These are phyloP conservation scores for Zymoseptoria brevis DNA, from an alignment of 2,329 filamentous ascomycete species.

Conservation along the genomic window DNA sequence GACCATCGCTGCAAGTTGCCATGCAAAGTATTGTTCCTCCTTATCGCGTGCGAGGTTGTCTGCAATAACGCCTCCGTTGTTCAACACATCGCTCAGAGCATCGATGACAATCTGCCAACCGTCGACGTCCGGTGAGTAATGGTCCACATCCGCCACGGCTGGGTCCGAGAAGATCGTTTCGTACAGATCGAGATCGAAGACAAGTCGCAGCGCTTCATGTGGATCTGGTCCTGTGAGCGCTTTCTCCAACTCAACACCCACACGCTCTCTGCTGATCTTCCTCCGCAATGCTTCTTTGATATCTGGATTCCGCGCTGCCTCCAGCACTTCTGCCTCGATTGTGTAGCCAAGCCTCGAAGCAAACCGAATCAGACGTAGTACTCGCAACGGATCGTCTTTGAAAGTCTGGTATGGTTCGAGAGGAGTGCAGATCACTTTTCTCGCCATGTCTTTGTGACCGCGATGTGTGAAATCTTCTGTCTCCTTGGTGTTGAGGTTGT, in stretches of 20 bases:
- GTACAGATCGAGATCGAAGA: slow-evolving; percentile 62
- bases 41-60: slow-evolving; percentile 49
- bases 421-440: slow-evolving; percentile 71
- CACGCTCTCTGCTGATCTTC: slow-evolving; percentile 88
- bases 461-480: slow-evolving; percentile 77
- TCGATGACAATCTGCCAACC: slow-evolving; percentile 59
- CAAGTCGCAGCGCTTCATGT: slow-evolving; percentile 52
- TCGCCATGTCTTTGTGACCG: slow-evolving; percentile 67
- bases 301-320: slow-evolving; percentile 67
- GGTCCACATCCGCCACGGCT: slow-evolving; percentile 36
- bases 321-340: slow-evolving; percentile 62
- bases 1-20: slow-evolving; percentile 65
- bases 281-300: slow-evolving; percentile 70
- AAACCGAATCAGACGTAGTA: slow-evolving; percentile 81
- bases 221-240: slow-evolving; percentile 72
- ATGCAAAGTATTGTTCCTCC: slow-evolving; percentile 63
- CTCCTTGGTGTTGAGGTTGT: slow-evolving; percentile 70
- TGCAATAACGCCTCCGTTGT: slow-evolving; percentile 26
- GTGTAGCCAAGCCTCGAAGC: slow-evolving; percentile 73
- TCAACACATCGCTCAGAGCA: slow-evolving; percentile 47
- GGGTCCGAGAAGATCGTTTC: slow-evolving; percentile 67
- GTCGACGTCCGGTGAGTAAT: slow-evolving; percentile 48
- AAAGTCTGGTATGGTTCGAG: slow-evolving; percentile 86
- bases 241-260: slow-evolving; percentile 83
- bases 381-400: slow-evolving; percentile 82